Conservation (phyloP, 139 green algal species). For the Coelastrella sp. region DNA sequence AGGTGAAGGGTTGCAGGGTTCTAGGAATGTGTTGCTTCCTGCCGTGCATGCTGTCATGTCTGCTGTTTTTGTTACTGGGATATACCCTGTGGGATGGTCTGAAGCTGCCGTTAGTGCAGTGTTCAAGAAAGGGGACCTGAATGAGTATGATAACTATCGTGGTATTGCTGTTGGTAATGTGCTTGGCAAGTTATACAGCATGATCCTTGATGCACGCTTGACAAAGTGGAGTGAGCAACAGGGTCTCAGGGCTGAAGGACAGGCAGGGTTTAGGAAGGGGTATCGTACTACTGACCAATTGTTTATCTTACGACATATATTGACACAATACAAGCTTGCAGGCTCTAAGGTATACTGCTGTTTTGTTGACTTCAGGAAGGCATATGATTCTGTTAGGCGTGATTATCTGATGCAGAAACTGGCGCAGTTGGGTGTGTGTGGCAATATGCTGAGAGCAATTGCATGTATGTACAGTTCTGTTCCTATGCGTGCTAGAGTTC, state of each 20-base stretch:
- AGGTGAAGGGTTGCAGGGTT: too few species aligned
- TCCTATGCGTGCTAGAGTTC: neutral
- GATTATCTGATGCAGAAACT: neutral
- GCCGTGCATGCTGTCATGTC: neutral
- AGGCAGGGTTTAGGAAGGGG: slow-evolving; percentile 34
- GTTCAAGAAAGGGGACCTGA: slow-evolving; percentile 23
- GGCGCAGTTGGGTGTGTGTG: neutral
- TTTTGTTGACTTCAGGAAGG: too few species aligned
- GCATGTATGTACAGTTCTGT: neutral
- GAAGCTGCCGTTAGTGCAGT: slow-evolving; percentile 23
- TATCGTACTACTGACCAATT: too few species aligned
- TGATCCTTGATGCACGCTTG: slow-evolving; percentile 8
- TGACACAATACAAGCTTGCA: neutral
- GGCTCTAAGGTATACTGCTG: neutral
- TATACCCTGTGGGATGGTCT: neutral
- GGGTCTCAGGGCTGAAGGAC: neutral
- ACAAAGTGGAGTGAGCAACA: neutral
- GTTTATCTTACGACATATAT: slow-evolving; percentile 7
- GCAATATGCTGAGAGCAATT: neutral
- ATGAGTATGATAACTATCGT: neutral
- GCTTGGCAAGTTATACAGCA: slow-evolving; percentile 26
- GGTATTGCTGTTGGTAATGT: slow-evolving; percentile 34
- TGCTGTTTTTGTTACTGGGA: slow-evolving; percentile 15
- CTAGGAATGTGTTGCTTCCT: too few species aligned
- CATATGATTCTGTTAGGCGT: neutral